Percentiles rank a stretch among this genome's conserved stretches.
Conservation (phyloP, 352 stramenopile genomes). For the Pythium oligandrum region DNA sequence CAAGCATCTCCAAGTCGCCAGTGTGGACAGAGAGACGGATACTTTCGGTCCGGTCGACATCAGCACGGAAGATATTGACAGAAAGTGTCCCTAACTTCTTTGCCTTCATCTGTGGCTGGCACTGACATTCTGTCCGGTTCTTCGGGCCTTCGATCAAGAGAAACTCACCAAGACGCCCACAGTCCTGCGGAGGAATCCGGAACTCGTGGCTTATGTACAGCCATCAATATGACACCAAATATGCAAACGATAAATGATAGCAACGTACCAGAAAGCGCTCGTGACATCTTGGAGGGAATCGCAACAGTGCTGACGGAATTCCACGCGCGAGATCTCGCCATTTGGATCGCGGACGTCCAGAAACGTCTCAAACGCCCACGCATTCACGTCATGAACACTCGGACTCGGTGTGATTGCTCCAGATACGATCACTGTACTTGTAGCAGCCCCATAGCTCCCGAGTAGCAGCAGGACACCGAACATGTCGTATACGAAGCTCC, state of each 20-base stretch:
- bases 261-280: conserved; percentile 16
- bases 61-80: conserved; percentile 3
- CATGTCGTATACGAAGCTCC: too few species aligned
- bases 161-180: conserved; percentile 8
- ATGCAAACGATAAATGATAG: not conserved
- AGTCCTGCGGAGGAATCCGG: conserved; percentile 10
- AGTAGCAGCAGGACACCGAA: not conserved
- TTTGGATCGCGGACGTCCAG: conserved; percentile 8
- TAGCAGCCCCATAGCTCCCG: not conserved
- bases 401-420: not conserved
- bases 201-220: conserved; percentile 14
- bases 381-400: not conserved
- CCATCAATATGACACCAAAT: not conserved
- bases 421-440: not conserved
- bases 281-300: conserved; percentile 4
- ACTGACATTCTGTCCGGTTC: not conserved
- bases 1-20: conserved; percentile 7
- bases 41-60: not conserved
- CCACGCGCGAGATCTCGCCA: conserved; percentile 7
- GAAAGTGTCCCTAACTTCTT: conserved; percentile 7
- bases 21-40: conserved; percentile 13
- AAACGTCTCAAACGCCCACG: conserved; percentile 23
- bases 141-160: not conserved
- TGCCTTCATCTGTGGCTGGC: not conserved
- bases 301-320: conserved; percentile 23